phyloP scores from a whole-genome alignment of 345 rosid genomes.

The Eucalyptus regnans region DNA sequence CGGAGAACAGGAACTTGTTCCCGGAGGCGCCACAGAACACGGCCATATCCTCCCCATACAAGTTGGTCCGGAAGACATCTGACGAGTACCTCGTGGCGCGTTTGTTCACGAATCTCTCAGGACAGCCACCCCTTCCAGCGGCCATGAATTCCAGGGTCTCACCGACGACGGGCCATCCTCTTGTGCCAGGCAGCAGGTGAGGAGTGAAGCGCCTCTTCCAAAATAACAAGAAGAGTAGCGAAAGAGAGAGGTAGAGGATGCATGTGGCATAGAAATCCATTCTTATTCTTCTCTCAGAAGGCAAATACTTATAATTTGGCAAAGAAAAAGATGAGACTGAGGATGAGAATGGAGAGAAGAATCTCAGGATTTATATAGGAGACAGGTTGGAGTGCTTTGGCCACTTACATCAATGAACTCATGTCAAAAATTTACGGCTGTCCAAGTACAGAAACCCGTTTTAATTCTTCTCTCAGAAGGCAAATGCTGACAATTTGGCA shows the following conservation, averaged over 20 bases:
- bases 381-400: neutral
- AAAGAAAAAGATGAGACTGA: neutral
- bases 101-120: neutral
- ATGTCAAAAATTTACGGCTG: neutral
- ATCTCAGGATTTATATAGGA: neutral
- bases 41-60: neutral
- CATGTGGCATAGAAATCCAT: neutral
- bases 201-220: neutral
- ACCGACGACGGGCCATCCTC: neutral
- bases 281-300: neutral
- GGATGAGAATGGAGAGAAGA: neutral
- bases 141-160: neutral
- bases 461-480: neutral
- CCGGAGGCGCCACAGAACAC: neutral
- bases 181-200: neutral
- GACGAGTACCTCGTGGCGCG: neutral
- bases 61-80: neutral
- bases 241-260: neutral
- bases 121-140: neutral
- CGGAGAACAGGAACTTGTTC: neutral
- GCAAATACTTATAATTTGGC: neutral
- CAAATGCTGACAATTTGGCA: neutral
- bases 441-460: neutral
- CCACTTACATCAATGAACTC: neutral
- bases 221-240: neutral